Evolutionary conservation across 176 grass and related monocot species (phyloP), one percentile per base, ranked within the genome.

Genomic region (Oryza punctata): DNA sequence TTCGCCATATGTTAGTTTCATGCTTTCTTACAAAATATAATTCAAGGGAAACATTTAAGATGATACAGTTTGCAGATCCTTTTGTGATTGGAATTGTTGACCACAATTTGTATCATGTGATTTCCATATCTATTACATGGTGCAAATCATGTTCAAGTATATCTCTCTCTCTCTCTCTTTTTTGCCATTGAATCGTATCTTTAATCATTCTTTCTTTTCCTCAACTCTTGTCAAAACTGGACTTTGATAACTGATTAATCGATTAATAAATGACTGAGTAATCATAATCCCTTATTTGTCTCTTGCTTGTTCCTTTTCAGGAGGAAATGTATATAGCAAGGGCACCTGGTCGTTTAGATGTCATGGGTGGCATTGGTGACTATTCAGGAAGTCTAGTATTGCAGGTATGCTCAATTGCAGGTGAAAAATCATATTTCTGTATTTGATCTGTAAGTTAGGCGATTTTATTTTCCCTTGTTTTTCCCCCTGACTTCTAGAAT

Each of bases 341-440:
- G 69, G 93, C 96, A 46, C 96, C 96, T 82, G 96, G 96, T 38
- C 67, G 96, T 40, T 88, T 98, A 64, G 93, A 98, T 83, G 96
- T 94, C 60, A 92, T 98, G 96, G 96, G 96, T 76, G 96, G 96
- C 45, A 95, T 95, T 80, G 96, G 93, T 50, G 96, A 98, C 85
- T 98, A 98, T 86, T 98, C 96, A 27, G 96, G 96, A 67, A 93
- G 91, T 87, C 89, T 98, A 82, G 96, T 98, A 54, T 85, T 98
- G 67, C 93, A 98, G 91, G 96, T 98, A 82, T 61, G 41, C 24
- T 85, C 30, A 65, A 43, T 63, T 70, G 25, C 78, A 44, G 65
- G 71, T 82, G 72, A 69, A 86, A 85, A 70, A 81, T 43, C 25
- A 7, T 50, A 59, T 57, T 49, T 35, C 10, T 69, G 4, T 81